Evolutionary conservation across 257 asterid genomes (phyloP).

Genomic region (Scutellaria galericulata): DNA sequence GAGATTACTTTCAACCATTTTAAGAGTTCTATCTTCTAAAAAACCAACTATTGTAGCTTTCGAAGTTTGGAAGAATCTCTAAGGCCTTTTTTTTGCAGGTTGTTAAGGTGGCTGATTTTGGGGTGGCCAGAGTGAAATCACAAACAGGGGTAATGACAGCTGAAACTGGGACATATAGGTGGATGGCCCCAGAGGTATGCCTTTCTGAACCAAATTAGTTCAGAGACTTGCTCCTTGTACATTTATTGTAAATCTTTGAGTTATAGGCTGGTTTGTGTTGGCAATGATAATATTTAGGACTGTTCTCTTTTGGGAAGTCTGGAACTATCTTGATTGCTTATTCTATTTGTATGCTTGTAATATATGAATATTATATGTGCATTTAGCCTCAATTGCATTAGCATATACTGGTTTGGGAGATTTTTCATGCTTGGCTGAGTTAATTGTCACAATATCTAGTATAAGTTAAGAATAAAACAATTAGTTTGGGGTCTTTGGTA

Average conservation of each 20-base stretch:
- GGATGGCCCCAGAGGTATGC: slow-evolving; percentile 99
- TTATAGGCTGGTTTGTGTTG: not conserved
- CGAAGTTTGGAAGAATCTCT: slow-evolving; percentile 30
- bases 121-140: slow-evolving; percentile 97
- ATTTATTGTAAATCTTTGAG: not conserved
- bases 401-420: not conserved
- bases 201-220: slow-evolving; percentile 31
- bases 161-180: slow-evolving; percentile 97
- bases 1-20: slow-evolving; percentile 25
- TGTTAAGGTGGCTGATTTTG: slow-evolving; percentile 98
- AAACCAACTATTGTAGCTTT: slow-evolving; percentile 29
- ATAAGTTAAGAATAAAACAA: not conserved
- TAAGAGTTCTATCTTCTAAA: slow-evolving; percentile 22
- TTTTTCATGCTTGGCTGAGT: slow-evolving; percentile 17
- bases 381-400: no score
- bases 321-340: not conserved
- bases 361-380: not conserved
- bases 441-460: not conserved
- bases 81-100: slow-evolving; percentile 55
- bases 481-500: not conserved
- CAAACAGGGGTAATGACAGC: slow-evolving; percentile 99
- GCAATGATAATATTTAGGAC: no score
- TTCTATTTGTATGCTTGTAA: not conserved
- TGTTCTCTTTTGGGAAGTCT: no score
- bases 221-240: not conserved